phyloP scores from a whole-genome alignment of 257 asterid species.

The Avicennia marina region DNA sequence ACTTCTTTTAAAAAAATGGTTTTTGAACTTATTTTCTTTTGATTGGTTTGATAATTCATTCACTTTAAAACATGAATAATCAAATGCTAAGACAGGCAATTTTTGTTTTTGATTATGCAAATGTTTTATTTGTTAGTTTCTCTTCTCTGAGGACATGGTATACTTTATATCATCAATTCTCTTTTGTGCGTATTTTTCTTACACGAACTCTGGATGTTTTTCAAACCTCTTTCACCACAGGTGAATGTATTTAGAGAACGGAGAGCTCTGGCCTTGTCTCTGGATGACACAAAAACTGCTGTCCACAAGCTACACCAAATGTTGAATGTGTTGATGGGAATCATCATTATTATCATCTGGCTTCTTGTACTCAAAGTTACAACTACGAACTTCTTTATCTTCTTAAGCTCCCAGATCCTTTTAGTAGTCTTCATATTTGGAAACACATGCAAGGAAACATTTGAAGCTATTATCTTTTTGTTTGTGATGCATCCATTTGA shows the following conservation, averaged over 20 bases:
- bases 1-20: no score
- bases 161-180: no score
- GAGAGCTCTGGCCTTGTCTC: constrained; percentile 82
- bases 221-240: constrained; percentile 25
- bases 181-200: no score
- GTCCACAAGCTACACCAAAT: constrained; percentile 87
- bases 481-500: constrained; percentile 97
- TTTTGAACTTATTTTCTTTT: no score
- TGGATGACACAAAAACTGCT: constrained; percentile 95
- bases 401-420: constrained; percentile 84
- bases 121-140: no score
- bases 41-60: no score
- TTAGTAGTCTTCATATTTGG: constrained; percentile 90
- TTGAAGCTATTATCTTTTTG: constrained; percentile 84
- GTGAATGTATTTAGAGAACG: constrained; percentile 86
- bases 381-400: constrained; percentile 65
- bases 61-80: no score
- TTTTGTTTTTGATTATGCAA: no score
- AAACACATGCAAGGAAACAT: constrained; percentile 85
- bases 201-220: no score
- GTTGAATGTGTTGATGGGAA: constrained; percentile 57
- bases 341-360: constrained; percentile 53
- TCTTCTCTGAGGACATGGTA: no score
- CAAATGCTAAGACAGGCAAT: no score
- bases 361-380: constrained; percentile 84